A percentile compares a stretch with the other conserved stretches of the same genome.
Conservation (phyloP, 306 rosid genomes). For the Quercus wislizeni region DNA sequence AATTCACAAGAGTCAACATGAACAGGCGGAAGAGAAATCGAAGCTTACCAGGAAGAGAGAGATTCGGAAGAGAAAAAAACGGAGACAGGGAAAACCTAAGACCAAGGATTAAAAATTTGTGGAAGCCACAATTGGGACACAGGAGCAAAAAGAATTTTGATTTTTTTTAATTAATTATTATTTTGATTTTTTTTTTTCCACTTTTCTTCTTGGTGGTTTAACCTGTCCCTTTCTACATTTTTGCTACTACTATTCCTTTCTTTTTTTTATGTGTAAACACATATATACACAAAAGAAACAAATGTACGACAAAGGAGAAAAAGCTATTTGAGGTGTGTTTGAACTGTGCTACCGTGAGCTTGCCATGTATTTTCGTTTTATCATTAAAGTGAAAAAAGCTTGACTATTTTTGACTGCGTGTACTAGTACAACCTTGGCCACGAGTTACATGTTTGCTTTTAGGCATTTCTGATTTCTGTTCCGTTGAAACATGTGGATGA, state of each 20-base stretch:
- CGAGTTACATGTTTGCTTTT: too few relatives aligned
- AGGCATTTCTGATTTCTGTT: too few relatives aligned
- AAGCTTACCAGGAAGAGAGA: conserved; percentile 28
- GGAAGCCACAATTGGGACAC: conserved; percentile 24
- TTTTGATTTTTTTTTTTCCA: background rate
- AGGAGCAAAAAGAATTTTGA: conserved; percentile 20
- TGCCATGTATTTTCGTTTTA: too few relatives aligned
- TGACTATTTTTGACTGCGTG: too few relatives aligned
- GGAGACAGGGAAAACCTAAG: conserved; percentile 21
- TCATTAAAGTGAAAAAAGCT: too few relatives aligned
- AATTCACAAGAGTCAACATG: background rate
- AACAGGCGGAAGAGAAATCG: conserved; percentile 13
- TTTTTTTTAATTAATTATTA: background rate
- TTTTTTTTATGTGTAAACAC: background rate
- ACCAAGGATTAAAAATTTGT: conserved; percentile 14
- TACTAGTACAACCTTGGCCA: too few relatives aligned
- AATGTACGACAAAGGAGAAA: too few relatives aligned
- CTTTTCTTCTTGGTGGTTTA: conserved; percentile 11
- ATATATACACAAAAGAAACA: background rate
- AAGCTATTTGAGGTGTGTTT: too few relatives aligned
- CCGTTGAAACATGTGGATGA: too few relatives aligned
- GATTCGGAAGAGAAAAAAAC: background rate
- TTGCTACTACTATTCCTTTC: background rate
- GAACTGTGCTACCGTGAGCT: too few relatives aligned
- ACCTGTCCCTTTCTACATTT: conserved; percentile 29